A percentile compares a stretch with the other conserved stretches of the same genome.
phyloP scores from a whole-genome alignment of 768 basidiomycete genomes.

The Hysterangium stoloniferum region DNA sequence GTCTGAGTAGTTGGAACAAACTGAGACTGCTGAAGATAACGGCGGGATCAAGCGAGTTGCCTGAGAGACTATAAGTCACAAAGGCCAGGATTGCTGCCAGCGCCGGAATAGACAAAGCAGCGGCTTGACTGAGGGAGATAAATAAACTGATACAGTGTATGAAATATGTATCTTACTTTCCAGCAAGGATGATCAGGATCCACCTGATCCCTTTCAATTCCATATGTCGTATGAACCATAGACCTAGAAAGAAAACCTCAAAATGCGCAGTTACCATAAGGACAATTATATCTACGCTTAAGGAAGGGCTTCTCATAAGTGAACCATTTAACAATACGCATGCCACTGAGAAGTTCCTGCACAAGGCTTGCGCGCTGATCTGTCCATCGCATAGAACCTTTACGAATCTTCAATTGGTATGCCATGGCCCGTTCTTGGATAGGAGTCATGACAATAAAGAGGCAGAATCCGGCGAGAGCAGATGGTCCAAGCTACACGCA shows the following conservation, averaged over 20 bases:
- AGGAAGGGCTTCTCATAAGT: conserved; percentile 65
- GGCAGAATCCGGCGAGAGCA: conserved; percentile 60
- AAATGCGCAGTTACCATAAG: background rate
- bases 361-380: conserved; percentile 56
- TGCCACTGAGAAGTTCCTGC: conserved; percentile 55
- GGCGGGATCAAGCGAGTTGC: conserved; percentile 51
- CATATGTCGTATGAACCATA: conserved; percentile 42
- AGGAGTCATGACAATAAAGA: conserved; percentile 56
- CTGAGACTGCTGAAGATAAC: conserved; percentile 61
- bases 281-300: conserved; percentile 36
- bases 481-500: conserved; percentile 52
- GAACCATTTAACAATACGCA: conserved; percentile 71
- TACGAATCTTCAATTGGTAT: conserved; percentile 44
- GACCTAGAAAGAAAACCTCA: conserved; percentile 30
- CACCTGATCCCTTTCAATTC: conserved; percentile 49
- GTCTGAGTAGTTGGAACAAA: conserved; percentile 50
- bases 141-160: background rate
- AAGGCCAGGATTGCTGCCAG: conserved; percentile 62
- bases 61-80: conserved; percentile 52
- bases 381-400: conserved; percentile 51
- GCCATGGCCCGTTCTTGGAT: conserved; percentile 62
- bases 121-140: conserved; percentile 32
- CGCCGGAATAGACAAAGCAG: conserved; percentile 52
- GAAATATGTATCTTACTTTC: conserved; percentile 37
- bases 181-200: conserved; percentile 55